Evolutionary conservation across 2,329 filamentous ascomycete genomes (phyloP), one percentile per base, ranked within the genome.

Genomic region (Chaetomiaceae sp.): DNA sequence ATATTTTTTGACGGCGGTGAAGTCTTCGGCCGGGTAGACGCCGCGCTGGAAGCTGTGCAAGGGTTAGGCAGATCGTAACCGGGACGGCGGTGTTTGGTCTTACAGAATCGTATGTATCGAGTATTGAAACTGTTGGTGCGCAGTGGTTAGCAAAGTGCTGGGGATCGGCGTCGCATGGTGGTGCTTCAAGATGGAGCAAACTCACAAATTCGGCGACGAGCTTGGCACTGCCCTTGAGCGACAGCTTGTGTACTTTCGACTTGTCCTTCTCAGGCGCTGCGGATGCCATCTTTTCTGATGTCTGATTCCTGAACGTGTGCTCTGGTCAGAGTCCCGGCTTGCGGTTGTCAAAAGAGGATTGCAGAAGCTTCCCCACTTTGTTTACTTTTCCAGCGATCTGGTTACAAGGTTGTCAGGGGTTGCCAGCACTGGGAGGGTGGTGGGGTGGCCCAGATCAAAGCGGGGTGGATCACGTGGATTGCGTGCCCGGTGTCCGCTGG

Each of bases 1-100:
- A 86, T 99, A 99, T 75, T 99, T 99, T 76, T 99, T 99, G 66
- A 99, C 91, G 36, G 90, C 87, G 61, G 88, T 89, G 69, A 99
- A 99, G 75, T 99, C 94, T 67, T 99, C 94, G 48, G 94, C 90
- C 23, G 94, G 94, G 71, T 99, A 87, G 60, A 87, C 84, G 55
- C 84, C 84, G 66, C 84, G 82, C 71, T 97, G 92, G 72, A 96
- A 96, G 48, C 89, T 92, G 62, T 13, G 18, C 3, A 16, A 18
- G 4, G 13, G 43, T 45, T n/a, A 45, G 40, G 14, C 13, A 3
- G 21, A 7, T 13, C 14, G 20, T n/a, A n/a, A n/a, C n/a, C n/a
- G n/a, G n/a, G n/a, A n/a, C n/a, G n/a, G n/a, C n/a, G n/a, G n/a
- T n/a, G n/a, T n/a, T n/a, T n/a, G 40, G 32, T 64, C 82, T 64